Evolutionary conservation across 1,139 yeast genomes (phyloP), one percentile per base, ranked within the genome.

Genomic region (Geotrichum restrictum): DNA sequence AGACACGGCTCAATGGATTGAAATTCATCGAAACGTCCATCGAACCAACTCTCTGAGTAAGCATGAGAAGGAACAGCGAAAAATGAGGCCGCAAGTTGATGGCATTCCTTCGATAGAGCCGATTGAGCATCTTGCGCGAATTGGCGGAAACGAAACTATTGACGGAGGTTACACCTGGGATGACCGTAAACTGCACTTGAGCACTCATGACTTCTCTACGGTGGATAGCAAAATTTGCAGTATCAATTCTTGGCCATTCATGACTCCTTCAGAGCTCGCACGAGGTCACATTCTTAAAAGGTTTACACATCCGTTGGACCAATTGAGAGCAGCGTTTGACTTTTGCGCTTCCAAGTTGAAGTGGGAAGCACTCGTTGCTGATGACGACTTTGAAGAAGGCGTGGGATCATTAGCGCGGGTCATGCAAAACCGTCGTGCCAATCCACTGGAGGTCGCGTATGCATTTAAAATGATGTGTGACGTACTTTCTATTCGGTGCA

Each of bases 391-490:
- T 8, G 56, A 55, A 21, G 56, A 56, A 16, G 54, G 56, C 6
- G 52, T 54, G 22, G 57, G 60, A 6, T 55, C 57, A 8, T 52
- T 65, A 29, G 59, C 64, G 4, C 59, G 68, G 10, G 63, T 70
- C 0, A 65, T 73, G 66, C 67, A 74, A 49, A 65, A 70, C n/a
- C 70, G 74, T 49, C 67, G 69, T 48, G 84, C 85, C 38, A 79
- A 93, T 0, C 76, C 93, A 0, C 83, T 79, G 60, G 95, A 88
- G 64, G 67, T 91, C 55, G 88, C 93, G 19, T 82, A 85, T 72
- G 69, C 88, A 24, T 86, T 88, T 67, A 82, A 83, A 57, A 79
- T 81, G 55, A 79, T 93, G 71, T 80, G 93, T 48, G 83, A 80
- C 55, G 77, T 85, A 0, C 73, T 91, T 51, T 81, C 84, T 22